Conservation (phyloP, 2,329 filamentous ascomycete genomes). For the Apiospora arundinis region DNA sequence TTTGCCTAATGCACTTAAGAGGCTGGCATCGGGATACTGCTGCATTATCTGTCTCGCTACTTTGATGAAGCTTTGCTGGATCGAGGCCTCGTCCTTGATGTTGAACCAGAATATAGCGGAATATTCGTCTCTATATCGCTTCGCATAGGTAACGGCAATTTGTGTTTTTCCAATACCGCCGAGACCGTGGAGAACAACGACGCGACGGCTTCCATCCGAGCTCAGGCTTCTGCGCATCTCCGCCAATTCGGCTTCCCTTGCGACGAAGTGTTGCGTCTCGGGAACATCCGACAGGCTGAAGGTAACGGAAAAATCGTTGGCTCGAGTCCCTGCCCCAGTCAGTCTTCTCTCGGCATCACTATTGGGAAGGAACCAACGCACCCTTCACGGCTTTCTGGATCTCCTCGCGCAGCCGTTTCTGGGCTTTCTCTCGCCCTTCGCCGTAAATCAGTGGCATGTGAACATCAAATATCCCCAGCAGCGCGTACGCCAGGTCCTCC, state of each 20-base stretch:
- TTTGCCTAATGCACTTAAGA: conserved; percentile 21
- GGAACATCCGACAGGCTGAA: conserved; percentile 38
- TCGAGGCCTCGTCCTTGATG: conserved; percentile 26
- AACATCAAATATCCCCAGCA: conserved; percentile 30
- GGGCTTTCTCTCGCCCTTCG: conserved; percentile 27
- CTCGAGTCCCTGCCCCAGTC: conserved; percentile 30
- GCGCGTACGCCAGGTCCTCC: conserved; percentile 29
- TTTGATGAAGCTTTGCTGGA: conserved; percentile 28
- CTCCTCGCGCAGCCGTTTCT: conserved; percentile 28
- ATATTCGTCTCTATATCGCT: conserved; percentile 27
- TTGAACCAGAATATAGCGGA: conserved; percentile 30
- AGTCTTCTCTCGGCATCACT: conserved; percentile 11
- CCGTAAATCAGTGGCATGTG: conserved; percentile 27
- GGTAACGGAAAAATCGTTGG: conserved; percentile 36
- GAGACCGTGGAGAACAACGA: conserved; percentile 28
- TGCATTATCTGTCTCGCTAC: conserved; percentile 27
- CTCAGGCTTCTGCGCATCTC: conserved; percentile 38
- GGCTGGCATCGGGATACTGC: conserved; percentile 26
- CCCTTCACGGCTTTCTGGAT: conserved; percentile 7
- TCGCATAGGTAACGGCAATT: conserved; percentile 28
- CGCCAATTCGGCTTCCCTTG: conserved; percentile 37
- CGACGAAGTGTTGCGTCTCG: conserved; percentile 37
- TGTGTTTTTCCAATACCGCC: conserved; percentile 33
- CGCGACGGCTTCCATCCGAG: conserved; percentile 33
- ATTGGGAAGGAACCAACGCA: background rate